phyloP scores from a whole-genome alignment of 371 early-diverging fungal genomes.

The Mortierella sp. region DNA sequence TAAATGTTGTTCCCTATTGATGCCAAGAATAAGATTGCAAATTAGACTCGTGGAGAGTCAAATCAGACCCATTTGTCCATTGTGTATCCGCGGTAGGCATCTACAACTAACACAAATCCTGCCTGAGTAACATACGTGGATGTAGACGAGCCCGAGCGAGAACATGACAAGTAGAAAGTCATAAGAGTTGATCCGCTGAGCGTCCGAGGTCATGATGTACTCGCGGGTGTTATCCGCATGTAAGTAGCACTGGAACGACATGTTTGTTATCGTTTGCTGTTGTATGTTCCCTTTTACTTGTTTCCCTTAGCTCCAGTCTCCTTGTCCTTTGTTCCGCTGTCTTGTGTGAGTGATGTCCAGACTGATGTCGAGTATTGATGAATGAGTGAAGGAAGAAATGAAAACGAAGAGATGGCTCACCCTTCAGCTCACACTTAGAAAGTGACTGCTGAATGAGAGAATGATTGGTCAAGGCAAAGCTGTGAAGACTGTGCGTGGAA shows the following conservation, averaged over 20 bases:
- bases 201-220: slow-evolving; percentile 58
- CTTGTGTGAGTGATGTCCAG: neutral
- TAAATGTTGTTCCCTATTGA: slow-evolving; percentile 32
- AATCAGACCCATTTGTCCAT: neutral
- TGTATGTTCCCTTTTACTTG: neutral
- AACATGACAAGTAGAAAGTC: slow-evolving; percentile 41
- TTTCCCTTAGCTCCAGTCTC: neutral
- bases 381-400: neutral
- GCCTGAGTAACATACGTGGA: slow-evolving; percentile 18
- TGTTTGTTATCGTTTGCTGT: neutral
- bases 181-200: slow-evolving; percentile 46
- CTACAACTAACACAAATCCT: neutral
- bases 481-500: no score
- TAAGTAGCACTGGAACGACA: slow-evolving; percentile 53
- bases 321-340: neutral
- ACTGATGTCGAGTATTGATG: neutral
- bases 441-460: neutral
- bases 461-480: no score
- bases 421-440: no score
- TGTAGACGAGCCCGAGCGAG: slow-evolving; percentile 30
- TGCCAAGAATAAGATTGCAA: neutral
- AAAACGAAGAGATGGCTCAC: neutral
- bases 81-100: no score
- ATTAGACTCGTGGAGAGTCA: neutral
- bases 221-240: slow-evolving; percentile 59